phyloP scores from a whole-genome alignment of 306 rosid genomes.

The Clitoria ternatea region DNA sequence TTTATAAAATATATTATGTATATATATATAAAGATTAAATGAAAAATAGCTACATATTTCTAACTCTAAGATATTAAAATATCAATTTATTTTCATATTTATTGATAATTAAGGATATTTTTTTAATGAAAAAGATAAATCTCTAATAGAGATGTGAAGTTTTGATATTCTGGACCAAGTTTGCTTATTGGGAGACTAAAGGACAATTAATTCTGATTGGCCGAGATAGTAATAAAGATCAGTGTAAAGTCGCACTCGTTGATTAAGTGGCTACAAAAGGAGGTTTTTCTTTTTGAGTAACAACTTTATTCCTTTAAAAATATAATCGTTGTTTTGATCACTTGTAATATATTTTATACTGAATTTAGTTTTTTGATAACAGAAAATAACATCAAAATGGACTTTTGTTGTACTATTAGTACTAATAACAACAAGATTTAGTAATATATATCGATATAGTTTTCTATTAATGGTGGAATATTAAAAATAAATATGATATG shows the following conservation, averaged over 20 bases:
- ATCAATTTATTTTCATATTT: too few species aligned
- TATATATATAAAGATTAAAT: too few species aligned
- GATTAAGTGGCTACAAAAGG: constrained; percentile 11
- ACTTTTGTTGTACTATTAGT: neutral
- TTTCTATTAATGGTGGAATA: too few species aligned
- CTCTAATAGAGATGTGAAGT: constrained; percentile 14
- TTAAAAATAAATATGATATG: too few species aligned
- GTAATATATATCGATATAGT: too few species aligned
- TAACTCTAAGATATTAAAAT: too few species aligned
- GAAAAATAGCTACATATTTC: too few species aligned
- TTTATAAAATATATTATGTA: too few species aligned
- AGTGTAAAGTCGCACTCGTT: constrained; percentile 10
- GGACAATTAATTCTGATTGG: constrained; percentile 28
- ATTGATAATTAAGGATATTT: too few species aligned
- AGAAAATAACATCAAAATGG: neutral
- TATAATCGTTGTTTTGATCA: neutral
- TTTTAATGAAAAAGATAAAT: too few species aligned
- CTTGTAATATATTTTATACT: too few species aligned
- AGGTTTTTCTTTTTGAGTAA: neutral
- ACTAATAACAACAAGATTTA: neutral
- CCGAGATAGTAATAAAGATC: neutral
- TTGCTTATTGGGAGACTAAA: neutral
- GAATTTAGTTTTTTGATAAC: neutral
- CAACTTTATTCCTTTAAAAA: neutral
- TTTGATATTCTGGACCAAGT: constrained; percentile 10